These are phyloP conservation scores for Catharanthus roseus DNA, from an alignment of 257 asterid genomes.

Conservation along the genomic window DNA sequence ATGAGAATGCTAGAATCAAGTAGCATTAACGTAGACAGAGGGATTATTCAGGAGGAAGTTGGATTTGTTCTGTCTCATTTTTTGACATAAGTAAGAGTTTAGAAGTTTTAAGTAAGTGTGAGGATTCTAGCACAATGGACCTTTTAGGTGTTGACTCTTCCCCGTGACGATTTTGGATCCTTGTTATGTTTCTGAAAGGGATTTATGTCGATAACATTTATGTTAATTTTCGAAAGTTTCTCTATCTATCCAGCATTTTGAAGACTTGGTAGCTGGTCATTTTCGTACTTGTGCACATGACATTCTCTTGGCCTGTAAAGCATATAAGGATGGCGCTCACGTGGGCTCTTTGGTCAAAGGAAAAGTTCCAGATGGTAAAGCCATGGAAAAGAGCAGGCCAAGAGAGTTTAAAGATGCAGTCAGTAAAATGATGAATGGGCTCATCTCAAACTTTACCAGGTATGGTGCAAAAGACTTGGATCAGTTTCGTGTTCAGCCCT, in stretches of 20 bases:
- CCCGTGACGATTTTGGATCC: not conserved
- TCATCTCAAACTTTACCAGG: slow-evolving; percentile 37
- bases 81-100: too few species aligned
- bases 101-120: not conserved
- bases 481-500: slow-evolving; percentile 24
- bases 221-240: not conserved
- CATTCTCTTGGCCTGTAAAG: slow-evolving; percentile 43
- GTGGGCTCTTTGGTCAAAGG: slow-evolving; percentile 43
- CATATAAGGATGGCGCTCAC: slow-evolving; percentile 41
- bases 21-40: not conserved
- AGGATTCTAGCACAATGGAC: not conserved
- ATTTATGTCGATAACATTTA: not conserved
- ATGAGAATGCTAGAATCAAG: not conserved
- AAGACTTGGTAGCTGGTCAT: slow-evolving; percentile 44
- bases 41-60: not conserved
- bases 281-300: slow-evolving; percentile 34
- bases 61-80: not conserved
- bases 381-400: slow-evolving; percentile 14
- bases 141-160: not conserved
- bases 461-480: slow-evolving; percentile 44
- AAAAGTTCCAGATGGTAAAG: slow-evolving; percentile 17
- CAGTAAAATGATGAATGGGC: slow-evolving; percentile 36
- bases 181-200: not conserved
- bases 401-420: slow-evolving; percentile 23
- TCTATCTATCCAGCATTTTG: slow-evolving; percentile 39